Conservation (phyloP, 1,139 yeast species). For the Candida gigantensis region DNA sequence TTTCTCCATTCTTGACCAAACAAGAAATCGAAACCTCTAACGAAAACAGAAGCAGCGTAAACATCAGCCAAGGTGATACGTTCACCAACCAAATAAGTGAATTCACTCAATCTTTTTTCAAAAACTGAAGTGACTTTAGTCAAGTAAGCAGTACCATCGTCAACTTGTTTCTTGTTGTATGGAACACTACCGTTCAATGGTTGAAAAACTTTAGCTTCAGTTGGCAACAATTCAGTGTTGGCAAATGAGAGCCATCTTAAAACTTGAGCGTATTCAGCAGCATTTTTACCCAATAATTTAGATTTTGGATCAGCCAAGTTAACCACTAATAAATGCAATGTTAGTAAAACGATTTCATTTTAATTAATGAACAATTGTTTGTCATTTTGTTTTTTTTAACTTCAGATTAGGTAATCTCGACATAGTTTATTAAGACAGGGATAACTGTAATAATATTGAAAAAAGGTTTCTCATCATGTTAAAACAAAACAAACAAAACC, state of each 20-base stretch:
- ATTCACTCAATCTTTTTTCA: conserved; percentile 68
- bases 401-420: conserved; percentile 65
- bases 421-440: conserved; percentile 87
- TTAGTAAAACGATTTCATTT: conserved; percentile 24
- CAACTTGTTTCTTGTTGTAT: conserved; percentile 67
- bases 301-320: conserved; percentile 30
- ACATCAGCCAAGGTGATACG: conserved; percentile 86
- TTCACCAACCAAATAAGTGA: conserved; percentile 92
- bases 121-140: conserved; percentile 45
- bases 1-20: conserved; percentile 81
- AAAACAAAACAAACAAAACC: conserved; percentile 2
- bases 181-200: conserved; percentile 40
- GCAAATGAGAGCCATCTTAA: conserved; percentile 80
- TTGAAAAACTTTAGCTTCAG: conserved; percentile 34
- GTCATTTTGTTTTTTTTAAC: conserved; percentile 5
- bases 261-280: conserved; percentile 69
- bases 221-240: conserved; percentile 66
- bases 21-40: conserved; percentile 66
- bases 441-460: conserved; percentile 67
- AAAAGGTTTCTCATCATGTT: conserved; percentile 55
- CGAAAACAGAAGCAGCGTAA: conserved; percentile 57
- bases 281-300: conserved; percentile 62
- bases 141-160: conserved; percentile 47
- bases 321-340: conserved; percentile 25
- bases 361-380: too few relatives aligned